A percentile compares a stretch with the other conserved stretches of the same genome.
Evolutionary conservation across 176 grass and related monocot genomes (phyloP).

Genomic region (Leersia perrieri): DNA sequence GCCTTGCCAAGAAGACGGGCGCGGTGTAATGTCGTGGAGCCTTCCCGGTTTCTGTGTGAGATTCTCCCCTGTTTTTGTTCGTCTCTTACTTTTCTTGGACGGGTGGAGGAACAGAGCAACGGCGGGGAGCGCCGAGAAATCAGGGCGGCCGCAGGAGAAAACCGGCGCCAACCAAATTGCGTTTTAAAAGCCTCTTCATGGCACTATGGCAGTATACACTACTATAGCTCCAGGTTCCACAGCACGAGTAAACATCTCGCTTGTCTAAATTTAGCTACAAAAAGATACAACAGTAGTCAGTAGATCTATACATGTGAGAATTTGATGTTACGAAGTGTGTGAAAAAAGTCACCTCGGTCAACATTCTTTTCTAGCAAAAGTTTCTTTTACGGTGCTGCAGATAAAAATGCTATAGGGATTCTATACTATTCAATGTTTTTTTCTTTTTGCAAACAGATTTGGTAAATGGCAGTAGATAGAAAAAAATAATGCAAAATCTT

Average conservation of each 20-base stretch:
- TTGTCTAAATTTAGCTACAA: background rate
- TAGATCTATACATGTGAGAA: background rate
- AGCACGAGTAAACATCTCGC: background rate
- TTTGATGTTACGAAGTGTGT: background rate
- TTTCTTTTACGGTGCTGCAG: too few relatives aligned
- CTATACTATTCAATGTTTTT: too few relatives aligned
- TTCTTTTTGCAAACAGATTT: too few relatives aligned
- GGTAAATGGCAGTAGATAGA: too few relatives aligned
- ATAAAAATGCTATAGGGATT: too few relatives aligned
- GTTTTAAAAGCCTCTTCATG: background rate
- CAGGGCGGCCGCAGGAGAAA: slow-evolving; percentile 29
- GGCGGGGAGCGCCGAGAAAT: slow-evolving; percentile 12
- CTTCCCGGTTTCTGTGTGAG: background rate
- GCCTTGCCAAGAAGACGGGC: slow-evolving; percentile 17
- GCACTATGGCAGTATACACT: too few relatives aligned
- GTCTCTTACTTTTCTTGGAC: slow-evolving; percentile 35
- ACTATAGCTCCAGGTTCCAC: background rate
- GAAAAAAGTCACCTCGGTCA: too few relatives aligned
- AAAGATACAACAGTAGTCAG: background rate
- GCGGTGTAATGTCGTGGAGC: slow-evolving; percentile 8
- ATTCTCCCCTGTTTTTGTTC: background rate
- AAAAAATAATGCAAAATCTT: too few relatives aligned
- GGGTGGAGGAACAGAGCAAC: slow-evolving; percentile 26
- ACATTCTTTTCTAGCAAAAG: too few relatives aligned
- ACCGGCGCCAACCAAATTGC: slow-evolving; percentile 5